Evolutionary conservation across 331 rosid species (phyloP).

Genomic region (Arachis monticola): DNA sequence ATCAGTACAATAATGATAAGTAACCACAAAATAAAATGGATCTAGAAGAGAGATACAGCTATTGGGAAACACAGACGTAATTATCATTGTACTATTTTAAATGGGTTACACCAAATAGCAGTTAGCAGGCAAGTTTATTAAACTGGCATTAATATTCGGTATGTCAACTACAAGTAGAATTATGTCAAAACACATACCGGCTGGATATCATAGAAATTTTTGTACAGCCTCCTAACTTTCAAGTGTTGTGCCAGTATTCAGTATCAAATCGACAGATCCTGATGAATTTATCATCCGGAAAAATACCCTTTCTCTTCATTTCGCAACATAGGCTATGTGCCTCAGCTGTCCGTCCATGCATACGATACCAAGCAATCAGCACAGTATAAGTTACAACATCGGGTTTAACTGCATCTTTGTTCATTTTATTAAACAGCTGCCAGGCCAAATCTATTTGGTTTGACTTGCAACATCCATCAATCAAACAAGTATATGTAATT

Average conservation of each 20-base stretch:
- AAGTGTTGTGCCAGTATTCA: constrained; percentile 24
- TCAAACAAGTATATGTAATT: constrained; percentile 62
- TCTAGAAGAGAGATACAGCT: constrained; percentile 13
- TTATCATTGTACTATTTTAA: background rate
- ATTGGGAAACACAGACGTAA: background rate
- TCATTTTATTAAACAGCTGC: constrained; percentile 54
- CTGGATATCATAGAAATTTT: constrained; percentile 36
- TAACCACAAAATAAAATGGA: background rate
- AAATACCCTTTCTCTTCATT: constrained; percentile 54
- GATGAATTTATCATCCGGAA: constrained; percentile 51
- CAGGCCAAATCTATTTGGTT: constrained; percentile 50
- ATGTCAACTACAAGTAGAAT: constrained; percentile 22
- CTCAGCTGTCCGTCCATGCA: constrained; percentile 41
- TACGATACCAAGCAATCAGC: constrained; percentile 50
- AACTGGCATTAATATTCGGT: constrained; percentile 15
- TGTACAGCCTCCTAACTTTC: constrained; percentile 36
- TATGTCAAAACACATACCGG: constrained; percentile 40
- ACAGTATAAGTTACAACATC: constrained; percentile 61
- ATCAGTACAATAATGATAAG: too few relatives aligned
- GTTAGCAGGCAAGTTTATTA: constrained; percentile 22
- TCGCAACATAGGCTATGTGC: constrained; percentile 44
- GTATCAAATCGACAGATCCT: constrained; percentile 12
- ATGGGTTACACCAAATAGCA: constrained; percentile 1
- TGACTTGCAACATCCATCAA: constrained; percentile 60
- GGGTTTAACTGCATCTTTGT: constrained; percentile 44